These are phyloP conservation scores for Aurifilum marmelostoma DNA, from an alignment of 2,329 filamentous ascomycete species.

Conservation along the genomic window DNA sequence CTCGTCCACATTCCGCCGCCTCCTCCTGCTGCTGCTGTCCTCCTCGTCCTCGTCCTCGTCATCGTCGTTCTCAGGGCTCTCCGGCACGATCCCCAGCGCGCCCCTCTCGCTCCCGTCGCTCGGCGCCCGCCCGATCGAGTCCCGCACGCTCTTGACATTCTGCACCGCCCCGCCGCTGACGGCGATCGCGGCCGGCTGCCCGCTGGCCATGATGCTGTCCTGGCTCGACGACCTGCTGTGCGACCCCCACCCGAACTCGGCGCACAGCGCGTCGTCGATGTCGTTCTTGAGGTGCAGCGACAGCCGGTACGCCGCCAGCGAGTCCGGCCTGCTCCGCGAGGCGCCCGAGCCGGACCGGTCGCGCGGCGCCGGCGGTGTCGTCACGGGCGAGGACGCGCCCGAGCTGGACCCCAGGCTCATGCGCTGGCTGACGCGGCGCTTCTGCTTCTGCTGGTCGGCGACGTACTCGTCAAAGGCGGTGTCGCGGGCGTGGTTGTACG, in stretches of 20 bases:
- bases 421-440: slow-evolving; percentile 14
- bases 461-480: slow-evolving; percentile 36
- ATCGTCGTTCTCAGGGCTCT: slow-evolving; percentile 12
- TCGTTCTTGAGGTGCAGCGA: slow-evolving; percentile 32
- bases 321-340: background rate
- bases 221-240: slow-evolving; percentile 31
- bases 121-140: slow-evolving; percentile 30
- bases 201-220: slow-evolving; percentile 34
- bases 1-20: slow-evolving; percentile 16
- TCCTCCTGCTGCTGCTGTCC: background rate
- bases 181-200: slow-evolving; percentile 30
- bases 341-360: slow-evolving; percentile 7
- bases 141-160: slow-evolving; percentile 26
- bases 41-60: background rate
- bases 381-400: slow-evolving; percentile 2
- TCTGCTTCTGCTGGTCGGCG: background rate
- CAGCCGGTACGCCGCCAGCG: slow-evolving; percentile 18
- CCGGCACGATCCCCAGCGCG: slow-evolving; percentile 15
- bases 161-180: slow-evolving; percentile 32
- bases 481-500: slow-evolving; percentile 37
- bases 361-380: slow-evolving; percentile 21
- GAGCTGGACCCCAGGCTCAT: slow-evolving; percentile 19
- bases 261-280: slow-evolving; percentile 39
- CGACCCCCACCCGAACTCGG: slow-evolving; percentile 40
- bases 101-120: slow-evolving; percentile 33